Conservation (phyloP, 345 rosid species). For the Durio zibethinus region DNA sequence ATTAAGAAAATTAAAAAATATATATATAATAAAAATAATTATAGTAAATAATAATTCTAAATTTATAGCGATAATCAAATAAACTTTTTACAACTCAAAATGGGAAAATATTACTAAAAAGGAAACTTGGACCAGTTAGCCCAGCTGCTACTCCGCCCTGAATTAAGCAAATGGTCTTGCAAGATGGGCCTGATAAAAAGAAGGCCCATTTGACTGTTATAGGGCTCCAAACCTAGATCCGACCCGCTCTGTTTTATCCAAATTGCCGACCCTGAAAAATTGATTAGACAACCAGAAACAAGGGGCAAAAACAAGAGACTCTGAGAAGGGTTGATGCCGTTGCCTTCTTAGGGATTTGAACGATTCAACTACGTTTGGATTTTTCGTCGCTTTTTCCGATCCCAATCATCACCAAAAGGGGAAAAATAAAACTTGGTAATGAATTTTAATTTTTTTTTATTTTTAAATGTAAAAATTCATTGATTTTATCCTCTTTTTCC, state of each 20-base stretch:
- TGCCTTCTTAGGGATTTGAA: conserved; percentile 10
- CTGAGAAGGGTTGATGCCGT: conserved; percentile 1
- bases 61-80: too few relatives aligned
- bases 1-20: too few relatives aligned
- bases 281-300: not conserved
- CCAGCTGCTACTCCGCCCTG: too few relatives aligned
- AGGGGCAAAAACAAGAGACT: not conserved
- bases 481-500: not conserved
- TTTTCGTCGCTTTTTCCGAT: not conserved
- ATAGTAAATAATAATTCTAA: too few relatives aligned
- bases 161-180: too few relatives aligned
- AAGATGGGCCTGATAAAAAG: too few relatives aligned
- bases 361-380: not conserved
- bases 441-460: not conserved
- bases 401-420: not conserved
- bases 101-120: too few relatives aligned
- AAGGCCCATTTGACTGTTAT: too few relatives aligned
- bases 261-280: not conserved
- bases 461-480: not conserved
- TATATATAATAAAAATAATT: too few relatives aligned
- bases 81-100: too few relatives aligned
- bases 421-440: not conserved
- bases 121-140: too few relatives aligned
- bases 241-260: not conserved
- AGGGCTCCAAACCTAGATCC: not conserved